Conservation (phyloP, 331 rosid genomes). For the Malus hybrid region DNA sequence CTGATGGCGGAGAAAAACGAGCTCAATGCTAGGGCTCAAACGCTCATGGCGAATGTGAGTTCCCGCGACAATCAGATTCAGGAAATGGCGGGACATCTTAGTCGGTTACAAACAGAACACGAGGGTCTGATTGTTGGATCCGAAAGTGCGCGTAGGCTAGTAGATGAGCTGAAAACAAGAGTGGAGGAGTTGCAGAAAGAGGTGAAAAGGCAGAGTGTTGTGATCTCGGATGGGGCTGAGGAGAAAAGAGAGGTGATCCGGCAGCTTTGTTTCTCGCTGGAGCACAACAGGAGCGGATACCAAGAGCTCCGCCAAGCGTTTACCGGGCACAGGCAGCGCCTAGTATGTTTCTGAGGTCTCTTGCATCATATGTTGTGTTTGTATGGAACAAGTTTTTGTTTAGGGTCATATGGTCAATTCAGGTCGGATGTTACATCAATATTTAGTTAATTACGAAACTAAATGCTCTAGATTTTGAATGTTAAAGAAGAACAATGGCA, state of each 20-base stretch:
- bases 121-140: slow-evolving; percentile 32
- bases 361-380: slow-evolving; percentile 6
- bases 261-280: slow-evolving; percentile 74
- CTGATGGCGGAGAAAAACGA: slow-evolving; percentile 49
- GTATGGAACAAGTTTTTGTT: not conserved
- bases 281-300: slow-evolving; percentile 62
- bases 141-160: slow-evolving; percentile 24
- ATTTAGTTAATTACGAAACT: not conserved
- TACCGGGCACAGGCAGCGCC: slow-evolving; percentile 22
- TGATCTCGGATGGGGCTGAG: slow-evolving; percentile 58
- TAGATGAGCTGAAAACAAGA: slow-evolving; percentile 40
- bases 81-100: slow-evolving; percentile 31
- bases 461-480: not conserved
- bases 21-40: slow-evolving; percentile 28
- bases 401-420: not conserved
- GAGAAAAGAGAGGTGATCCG: slow-evolving; percentile 80
- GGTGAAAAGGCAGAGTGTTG: slow-evolving; percentile 41
- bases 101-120: slow-evolving; percentile 18
- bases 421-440: not conserved
- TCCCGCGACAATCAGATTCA: slow-evolving; percentile 33
- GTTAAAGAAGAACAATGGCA: not conserved
- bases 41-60: slow-evolving; percentile 37
- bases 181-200: slow-evolving; percentile 46
- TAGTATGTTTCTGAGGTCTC: slow-evolving; percentile 14
- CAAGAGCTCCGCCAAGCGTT: slow-evolving; percentile 56